Evolutionary conservation across 768 basidiomycete genomes (phyloP).

Genomic region (Mycena galericulata): DNA sequence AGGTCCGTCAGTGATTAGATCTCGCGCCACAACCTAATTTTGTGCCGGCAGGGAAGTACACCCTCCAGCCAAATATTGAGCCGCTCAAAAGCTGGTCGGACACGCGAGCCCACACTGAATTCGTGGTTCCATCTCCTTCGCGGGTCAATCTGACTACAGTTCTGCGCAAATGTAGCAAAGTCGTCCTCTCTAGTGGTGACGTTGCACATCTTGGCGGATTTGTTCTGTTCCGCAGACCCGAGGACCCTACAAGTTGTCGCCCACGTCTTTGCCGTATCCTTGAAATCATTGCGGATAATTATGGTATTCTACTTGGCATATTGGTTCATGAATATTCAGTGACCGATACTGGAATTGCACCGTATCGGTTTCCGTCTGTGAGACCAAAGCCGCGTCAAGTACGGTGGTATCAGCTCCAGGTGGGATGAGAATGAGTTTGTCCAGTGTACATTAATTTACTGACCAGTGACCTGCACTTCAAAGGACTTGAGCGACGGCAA

Average conservation of each 20-base stretch:
- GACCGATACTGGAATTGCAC: neutral
- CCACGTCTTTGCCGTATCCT: neutral
- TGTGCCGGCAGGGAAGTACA: slow-evolving; percentile 1
- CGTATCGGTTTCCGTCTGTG: neutral
- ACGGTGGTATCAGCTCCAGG: neutral
- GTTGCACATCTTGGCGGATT: neutral
- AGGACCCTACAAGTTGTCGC: neutral
- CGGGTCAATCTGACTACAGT: neutral
- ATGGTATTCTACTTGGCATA: neutral
- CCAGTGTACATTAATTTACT: too few species aligned
- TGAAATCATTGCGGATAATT: neutral
- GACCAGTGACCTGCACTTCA: neutral
- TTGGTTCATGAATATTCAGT: neutral
- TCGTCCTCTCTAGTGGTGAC: neutral
- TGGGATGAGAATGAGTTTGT: too few species aligned
- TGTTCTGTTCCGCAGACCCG: neutral
- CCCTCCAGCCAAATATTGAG: neutral
- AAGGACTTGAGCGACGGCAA: neutral
- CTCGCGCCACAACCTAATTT: too few species aligned
- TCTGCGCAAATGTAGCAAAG: neutral
- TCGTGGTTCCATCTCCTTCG: neutral
- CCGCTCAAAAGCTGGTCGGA: neutral
- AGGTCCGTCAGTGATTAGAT: too few species aligned
- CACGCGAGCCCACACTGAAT: neutral
- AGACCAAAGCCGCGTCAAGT: neutral